A percentile compares a stretch with the other conserved stretches of the same genome.
Evolutionary conservation across 1,284 basidiomycete species (phyloP).

Genomic region (Cutaneotrichosporon arboriforme): DNA sequence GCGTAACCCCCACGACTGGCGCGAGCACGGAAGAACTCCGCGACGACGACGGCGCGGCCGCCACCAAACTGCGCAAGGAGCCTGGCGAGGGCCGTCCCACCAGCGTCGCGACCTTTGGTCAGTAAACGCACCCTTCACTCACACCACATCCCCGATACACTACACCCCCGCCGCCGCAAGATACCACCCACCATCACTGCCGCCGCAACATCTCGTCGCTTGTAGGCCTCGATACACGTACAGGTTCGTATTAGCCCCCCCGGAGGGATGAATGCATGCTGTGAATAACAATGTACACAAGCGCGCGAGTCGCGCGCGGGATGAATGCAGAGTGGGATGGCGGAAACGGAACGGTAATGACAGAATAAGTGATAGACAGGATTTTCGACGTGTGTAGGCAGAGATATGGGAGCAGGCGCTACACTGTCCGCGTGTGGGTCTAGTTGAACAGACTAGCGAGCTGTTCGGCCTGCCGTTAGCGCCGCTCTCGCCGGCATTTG

Average conservation of each 20-base stretch:
- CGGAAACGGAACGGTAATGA: too few species aligned
- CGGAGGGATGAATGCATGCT: conserved; percentile 11
- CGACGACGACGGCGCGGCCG: not conserved
- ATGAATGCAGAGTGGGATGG: too few species aligned
- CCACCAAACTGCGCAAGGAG: not conserved
- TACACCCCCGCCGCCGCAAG: too few species aligned
- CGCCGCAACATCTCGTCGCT: too few species aligned
- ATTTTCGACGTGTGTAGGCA: too few species aligned
- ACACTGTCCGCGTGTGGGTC: not conserved
- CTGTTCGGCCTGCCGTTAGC: conserved; percentile 51
- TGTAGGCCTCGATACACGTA: too few species aligned
- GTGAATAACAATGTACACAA: conserved; percentile 3
- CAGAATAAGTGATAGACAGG: too few species aligned
- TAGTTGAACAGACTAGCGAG: conserved; percentile 33
- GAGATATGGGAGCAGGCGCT: too few species aligned
- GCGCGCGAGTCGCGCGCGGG: not conserved
- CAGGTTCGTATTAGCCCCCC: not conserved
- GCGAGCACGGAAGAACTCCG: conserved; percentile 7
- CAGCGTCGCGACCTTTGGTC: conserved; percentile 7
- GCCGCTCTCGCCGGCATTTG: not conserved
- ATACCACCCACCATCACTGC: too few species aligned
- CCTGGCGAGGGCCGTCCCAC: not conserved
- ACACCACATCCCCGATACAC: not conserved
- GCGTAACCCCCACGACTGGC: conserved; percentile 10
- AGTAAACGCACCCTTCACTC: not conserved